phyloP scores from a whole-genome alignment of 768 basidiomycete species.

The Hirschioporus abietinus region DNA sequence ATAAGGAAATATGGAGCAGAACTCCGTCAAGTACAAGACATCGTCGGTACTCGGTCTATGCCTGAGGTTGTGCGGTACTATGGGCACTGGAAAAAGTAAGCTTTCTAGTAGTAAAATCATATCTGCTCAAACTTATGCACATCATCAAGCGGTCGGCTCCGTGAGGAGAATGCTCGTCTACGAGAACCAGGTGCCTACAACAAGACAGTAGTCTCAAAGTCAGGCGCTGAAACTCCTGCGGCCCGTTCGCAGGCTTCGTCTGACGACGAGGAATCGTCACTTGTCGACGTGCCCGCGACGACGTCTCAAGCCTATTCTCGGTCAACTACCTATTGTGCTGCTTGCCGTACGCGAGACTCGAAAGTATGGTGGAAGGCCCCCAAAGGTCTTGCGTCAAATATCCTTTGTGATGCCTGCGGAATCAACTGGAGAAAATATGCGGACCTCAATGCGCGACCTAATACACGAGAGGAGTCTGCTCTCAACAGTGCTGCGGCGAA shows the following conservation, averaged over 20 bases:
- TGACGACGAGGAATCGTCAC: conserved; percentile 74
- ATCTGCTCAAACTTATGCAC: conserved; percentile 8
- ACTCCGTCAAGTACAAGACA: conserved; percentile 70
- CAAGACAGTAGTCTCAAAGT: conserved; percentile 23
- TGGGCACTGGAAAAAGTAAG: conserved; percentile 81
- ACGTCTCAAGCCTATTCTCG: conserved; percentile 41
- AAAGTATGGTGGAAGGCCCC: conserved; percentile 90
- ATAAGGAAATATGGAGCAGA: conserved; percentile 72
- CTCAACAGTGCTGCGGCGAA: conserved; percentile 16
- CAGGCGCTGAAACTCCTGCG: conserved; percentile 27
- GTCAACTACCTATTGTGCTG: conserved; percentile 50
- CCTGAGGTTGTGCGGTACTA: conserved; percentile 81
- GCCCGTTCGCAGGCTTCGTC: conserved; percentile 21
- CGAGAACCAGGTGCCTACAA: conserved; percentile 30
- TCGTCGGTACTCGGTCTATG: conserved; percentile 63
- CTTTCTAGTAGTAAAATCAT: conserved; percentile 9
- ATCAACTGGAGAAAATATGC: conserved; percentile 92
- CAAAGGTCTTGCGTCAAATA: conserved; percentile 68
- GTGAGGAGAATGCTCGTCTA: conserved; percentile 59
- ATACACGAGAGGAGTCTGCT: conserved; percentile 56
- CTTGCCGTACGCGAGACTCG: conserved; percentile 79
- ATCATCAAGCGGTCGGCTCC: conserved; percentile 49
- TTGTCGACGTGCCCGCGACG: conserved; percentile 43
- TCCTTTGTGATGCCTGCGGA: conserved; percentile 84
- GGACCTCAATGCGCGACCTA: conserved; percentile 70